Conservation (phyloP, 2,329 filamentous ascomycete genomes). For the Grosmannia penicillata region DNA sequence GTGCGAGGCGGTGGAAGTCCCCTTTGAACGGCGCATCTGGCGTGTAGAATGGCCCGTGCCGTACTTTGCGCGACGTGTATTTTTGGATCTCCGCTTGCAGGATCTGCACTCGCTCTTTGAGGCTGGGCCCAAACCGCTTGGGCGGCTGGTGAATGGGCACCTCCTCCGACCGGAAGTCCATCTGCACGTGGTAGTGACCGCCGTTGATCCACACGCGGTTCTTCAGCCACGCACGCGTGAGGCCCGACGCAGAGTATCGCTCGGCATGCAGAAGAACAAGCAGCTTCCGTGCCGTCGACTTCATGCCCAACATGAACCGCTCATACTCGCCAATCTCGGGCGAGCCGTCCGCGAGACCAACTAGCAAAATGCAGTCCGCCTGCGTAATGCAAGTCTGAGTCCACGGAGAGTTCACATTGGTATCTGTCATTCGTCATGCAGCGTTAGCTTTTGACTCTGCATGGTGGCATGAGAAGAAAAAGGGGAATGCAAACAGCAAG, state of each 20-base stretch:
- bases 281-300: constrained; percentile 89
- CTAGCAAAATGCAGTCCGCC: constrained; percentile 87
- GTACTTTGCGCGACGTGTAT: constrained; percentile 86
- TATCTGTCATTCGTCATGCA: constrained; percentile 47
- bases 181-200: constrained; percentile 93
- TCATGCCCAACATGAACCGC: constrained; percentile 88
- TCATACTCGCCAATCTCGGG: constrained; percentile 92
- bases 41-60: constrained; percentile 77
- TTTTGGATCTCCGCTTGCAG: constrained; percentile 96
- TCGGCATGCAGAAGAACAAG: constrained; percentile 82
- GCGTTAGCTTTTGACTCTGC: no score
- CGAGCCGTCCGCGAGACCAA: constrained; percentile 80
- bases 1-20: constrained; percentile 85
- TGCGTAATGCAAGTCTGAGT: constrained; percentile 96
- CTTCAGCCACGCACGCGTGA: constrained; percentile 78
- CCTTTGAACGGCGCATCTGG: constrained; percentile 89
- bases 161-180: constrained; percentile 66
- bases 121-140: constrained; percentile 65
- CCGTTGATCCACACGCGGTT: constrained; percentile 98
- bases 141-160: constrained; percentile 63
- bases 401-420: constrained; percentile 93
- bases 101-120: constrained; percentile 89
- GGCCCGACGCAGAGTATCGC: constrained; percentile 67
- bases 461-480: not conserved
- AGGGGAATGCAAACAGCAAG: not conserved